These are phyloP conservation scores for Ganoderma resinaceum DNA, from an alignment of 1,284 basidiomycete species.

Conservation along the genomic window DNA sequence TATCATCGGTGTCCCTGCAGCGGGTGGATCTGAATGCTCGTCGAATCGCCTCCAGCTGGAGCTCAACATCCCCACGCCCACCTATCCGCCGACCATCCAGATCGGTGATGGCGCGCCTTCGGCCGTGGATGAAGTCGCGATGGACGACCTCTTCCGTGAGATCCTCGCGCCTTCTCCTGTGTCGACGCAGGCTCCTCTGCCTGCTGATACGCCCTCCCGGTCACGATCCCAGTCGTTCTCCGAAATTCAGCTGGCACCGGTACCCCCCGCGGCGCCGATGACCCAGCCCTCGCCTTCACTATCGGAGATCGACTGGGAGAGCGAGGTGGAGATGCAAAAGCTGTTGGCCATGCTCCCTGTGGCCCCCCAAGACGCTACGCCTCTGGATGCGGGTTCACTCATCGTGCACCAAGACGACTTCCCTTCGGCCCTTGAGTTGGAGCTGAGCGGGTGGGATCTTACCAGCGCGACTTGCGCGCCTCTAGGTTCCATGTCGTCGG, in stretches of 20 bases:
- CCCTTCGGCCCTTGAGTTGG: conserved; percentile 46
- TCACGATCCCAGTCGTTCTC: conserved; percentile 31
- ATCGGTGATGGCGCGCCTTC: conserved; percentile 32
- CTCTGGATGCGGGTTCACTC: conserved; percentile 35
- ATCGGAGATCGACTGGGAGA: conserved; percentile 44
- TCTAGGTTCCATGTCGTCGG: conserved; percentile 29
- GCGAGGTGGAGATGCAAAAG: conserved; percentile 67
- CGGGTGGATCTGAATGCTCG: conserved; percentile 69
- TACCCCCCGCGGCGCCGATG: conserved; percentile 35
- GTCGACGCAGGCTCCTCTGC: conserved; percentile 44
- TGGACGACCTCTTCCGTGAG: conserved; percentile 72
- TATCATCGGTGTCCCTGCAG: conserved; percentile 81
- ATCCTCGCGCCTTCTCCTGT: conserved; percentile 65
- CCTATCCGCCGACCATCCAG: conserved; percentile 31
- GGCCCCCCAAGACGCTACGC: conserved; percentile 42
- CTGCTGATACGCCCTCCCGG: conserved; percentile 31
- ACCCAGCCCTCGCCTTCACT: conserved; percentile 22
- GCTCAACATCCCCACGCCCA: conserved; percentile 35
- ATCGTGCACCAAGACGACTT: conserved; percentile 36
- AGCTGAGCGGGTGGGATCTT: conserved; percentile 44
- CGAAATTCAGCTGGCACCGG: conserved; percentile 29
- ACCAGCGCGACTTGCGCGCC: conserved; percentile 24
- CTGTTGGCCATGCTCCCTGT: conserved; percentile 60
- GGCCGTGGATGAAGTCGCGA: conserved; percentile 58
- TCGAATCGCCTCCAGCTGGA: conserved; percentile 40